phyloP scores from a whole-genome alignment of 768 basidiomycete species.

The Tricholoma furcatifolium region DNA sequence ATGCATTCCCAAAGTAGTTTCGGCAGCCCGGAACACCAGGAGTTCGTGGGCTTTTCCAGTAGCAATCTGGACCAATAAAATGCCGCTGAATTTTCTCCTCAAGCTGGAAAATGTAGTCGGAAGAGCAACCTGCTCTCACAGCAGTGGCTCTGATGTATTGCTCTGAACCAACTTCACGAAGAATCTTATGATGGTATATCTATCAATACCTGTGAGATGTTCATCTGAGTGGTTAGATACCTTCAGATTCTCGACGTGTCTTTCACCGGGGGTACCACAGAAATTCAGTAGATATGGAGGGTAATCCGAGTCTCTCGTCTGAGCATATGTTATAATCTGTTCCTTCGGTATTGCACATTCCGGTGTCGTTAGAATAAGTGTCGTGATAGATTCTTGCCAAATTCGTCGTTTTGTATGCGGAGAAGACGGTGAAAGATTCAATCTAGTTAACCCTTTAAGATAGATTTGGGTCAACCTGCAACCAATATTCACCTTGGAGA shows the following conservation, averaged over 20 bases:
- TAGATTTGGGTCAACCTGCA: no score
- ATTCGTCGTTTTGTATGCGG: constrained; percentile 67
- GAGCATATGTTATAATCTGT: constrained; percentile 58
- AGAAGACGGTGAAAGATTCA: constrained; percentile 56
- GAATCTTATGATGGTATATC: constrained; percentile 45
- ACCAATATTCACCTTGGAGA: constrained; percentile 56
- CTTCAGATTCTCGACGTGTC: constrained; percentile 80
- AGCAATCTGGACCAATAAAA: constrained; percentile 71
- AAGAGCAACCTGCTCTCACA: constrained; percentile 45
- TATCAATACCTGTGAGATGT: neutral
- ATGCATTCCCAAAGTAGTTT: constrained; percentile 71
- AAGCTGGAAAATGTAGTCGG: constrained; percentile 42
- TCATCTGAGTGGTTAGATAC: constrained; percentile 31
- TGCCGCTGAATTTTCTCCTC: constrained; percentile 53
- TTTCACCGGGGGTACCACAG: constrained; percentile 59
- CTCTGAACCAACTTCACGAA: constrained; percentile 64
- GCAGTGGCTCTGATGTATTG: constrained; percentile 54
- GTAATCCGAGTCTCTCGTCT: constrained; percentile 54
- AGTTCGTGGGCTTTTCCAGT: constrained; percentile 49
- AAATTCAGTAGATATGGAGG: constrained; percentile 74
- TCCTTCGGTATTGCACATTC: constrained; percentile 57
- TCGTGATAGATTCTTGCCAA: constrained; percentile 76
- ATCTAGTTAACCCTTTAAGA: constrained; percentile 29
- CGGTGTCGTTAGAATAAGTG: constrained; percentile 60
- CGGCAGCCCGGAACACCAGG: constrained; percentile 32